Base-by-base conservation (phyloP, 2,329 filamentous ascomycete genomes). In the Aspergillus unguis region DNA sequence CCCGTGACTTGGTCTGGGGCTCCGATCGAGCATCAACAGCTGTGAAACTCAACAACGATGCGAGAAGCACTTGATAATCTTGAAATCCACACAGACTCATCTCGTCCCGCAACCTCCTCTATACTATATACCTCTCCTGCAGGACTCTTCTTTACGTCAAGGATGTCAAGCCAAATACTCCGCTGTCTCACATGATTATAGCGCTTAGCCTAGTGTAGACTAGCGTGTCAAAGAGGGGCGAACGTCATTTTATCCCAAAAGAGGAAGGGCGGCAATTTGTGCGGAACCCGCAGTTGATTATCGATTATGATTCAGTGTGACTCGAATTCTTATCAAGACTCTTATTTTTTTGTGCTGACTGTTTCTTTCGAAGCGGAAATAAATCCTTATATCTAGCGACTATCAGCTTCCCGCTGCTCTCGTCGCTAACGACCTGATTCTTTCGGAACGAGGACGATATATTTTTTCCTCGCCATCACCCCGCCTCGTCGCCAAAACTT, bases 201-300 rank as follows among this genome's bases (percentile, higher is more conserved):
- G 26, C 11, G 9, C 41, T 32, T 31, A 17, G 31, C 28, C 29
- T 23, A 25, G 29, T 4, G n/a, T 35, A 31, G 37, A 35, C 48
- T 47, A 32, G 31, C 8, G 10, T 38, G 11, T 9, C 17, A 45
- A 48, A 53, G 51, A 54, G 56, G 55, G 28, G 23, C 23, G 3
- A 55, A 58, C 59, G 59, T 62, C 59, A 62, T 60, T 33, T 6
- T 36, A 26, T 48, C 56, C 52, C 27, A 60, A 62, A 59, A 44
- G 48, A 55, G 59, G 53, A 58, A 57, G 45, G 40, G 26, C 27
- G 52, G 38, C 44, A 55, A 56, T 60, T 59, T 59, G 52, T 55
- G 36, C 50, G 54, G 47, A 27, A 38, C 36, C 36, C 17, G n/a
- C 8, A 45, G 23, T 35, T 47, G 55, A 55, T 56, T 52, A 59